Percentiles rank a stretch among this genome's conserved stretches.
phyloP scores from a whole-genome alignment of 805 yeast species.

The Metschnikowia shivogae region DNA sequence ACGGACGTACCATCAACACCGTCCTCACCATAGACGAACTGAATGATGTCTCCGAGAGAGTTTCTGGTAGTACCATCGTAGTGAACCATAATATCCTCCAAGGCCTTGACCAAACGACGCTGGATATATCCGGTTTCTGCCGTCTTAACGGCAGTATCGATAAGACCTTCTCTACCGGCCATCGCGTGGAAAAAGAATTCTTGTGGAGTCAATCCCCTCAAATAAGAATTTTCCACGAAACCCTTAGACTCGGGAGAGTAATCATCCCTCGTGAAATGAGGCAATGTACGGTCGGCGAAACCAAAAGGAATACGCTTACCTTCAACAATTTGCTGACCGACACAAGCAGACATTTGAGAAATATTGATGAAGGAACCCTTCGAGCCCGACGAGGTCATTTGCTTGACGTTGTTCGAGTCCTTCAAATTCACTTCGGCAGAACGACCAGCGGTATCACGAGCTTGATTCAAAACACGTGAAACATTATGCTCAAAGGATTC shows the following conservation, averaged over 20 bases:
- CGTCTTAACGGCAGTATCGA: conserved; percentile 98
- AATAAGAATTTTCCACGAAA: conserved; percentile 93
- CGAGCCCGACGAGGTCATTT: conserved; percentile 98
- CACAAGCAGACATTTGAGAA: conserved; percentile 99
- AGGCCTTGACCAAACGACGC: conserved; percentile 94
- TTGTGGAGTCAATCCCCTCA: conserved; percentile 90
- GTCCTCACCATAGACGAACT: conserved; percentile 97
- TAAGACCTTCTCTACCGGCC: conserved; percentile 99
- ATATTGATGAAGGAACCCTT: conserved; percentile 98
- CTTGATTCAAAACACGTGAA: conserved; percentile 90
- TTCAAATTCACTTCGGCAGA: conserved; percentile 95
- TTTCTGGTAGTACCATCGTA: conserved; percentile 98
- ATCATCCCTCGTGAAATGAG: conserved; percentile 98
- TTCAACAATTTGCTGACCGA: conserved; percentile 98
- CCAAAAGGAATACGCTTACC: conserved; percentile 99
- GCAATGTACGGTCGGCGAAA: conserved; percentile 91
- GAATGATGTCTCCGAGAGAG: conserved; percentile 93
- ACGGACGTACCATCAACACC: conserved; percentile 98
- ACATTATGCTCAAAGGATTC: conserved; percentile 98
- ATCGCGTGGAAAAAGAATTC: conserved; percentile 98
- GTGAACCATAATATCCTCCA: conserved; percentile 96
- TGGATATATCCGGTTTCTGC: conserved; percentile 99
- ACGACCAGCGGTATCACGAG: conserved; percentile 99
- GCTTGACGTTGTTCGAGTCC: conserved; percentile 92
- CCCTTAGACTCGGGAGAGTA: conserved; percentile 98